Evolutionary conservation across 768 basidiomycete genomes (phyloP).

Genomic region (Tephrocybe sp.): DNA sequence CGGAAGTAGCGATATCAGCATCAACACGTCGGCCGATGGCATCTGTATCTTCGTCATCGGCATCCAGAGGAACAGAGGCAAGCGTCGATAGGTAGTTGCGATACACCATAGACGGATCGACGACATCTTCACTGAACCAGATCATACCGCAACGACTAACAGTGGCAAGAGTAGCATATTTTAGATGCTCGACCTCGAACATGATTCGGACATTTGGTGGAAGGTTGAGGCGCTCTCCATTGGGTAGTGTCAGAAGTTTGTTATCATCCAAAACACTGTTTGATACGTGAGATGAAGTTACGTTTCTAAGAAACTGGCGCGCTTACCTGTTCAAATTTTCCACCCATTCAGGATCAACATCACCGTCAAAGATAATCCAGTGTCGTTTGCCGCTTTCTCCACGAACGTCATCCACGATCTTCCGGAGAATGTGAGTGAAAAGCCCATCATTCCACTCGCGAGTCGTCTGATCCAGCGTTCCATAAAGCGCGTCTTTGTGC

Average conservation of each 20-base stretch:
- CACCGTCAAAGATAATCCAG: constrained; percentile 99
- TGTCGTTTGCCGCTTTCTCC: constrained; percentile 95
- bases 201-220: constrained; percentile 97
- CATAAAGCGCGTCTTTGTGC: constrained; percentile 97
- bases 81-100: constrained; percentile 82
- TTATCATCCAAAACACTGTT: constrained; percentile 96
- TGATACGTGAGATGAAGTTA: not conserved
- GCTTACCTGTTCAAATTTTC: constrained; percentile 96
- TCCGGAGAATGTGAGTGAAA: constrained; percentile 95
- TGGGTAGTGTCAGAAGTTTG: constrained; percentile 93
- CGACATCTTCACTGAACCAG: constrained; percentile 98
- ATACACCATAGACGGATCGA: constrained; percentile 90
- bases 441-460: constrained; percentile 99
- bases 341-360: constrained; percentile 99
- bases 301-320: not conserved
- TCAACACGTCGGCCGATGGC: constrained; percentile 61
- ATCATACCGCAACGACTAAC: constrained; percentile 99
- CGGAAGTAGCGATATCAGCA: constrained; percentile 50
- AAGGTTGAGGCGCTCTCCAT: constrained; percentile 95
- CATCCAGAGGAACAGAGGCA: constrained; percentile 72
- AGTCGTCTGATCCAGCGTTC: constrained; percentile 94
- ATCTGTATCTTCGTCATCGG: constrained; percentile 84
- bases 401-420: constrained; percentile 97
- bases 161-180: constrained; percentile 95
- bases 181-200: constrained; percentile 98